phyloP scores from a whole-genome alignment of 129 eudicot species.

The Scalesia atractyloides region DNA sequence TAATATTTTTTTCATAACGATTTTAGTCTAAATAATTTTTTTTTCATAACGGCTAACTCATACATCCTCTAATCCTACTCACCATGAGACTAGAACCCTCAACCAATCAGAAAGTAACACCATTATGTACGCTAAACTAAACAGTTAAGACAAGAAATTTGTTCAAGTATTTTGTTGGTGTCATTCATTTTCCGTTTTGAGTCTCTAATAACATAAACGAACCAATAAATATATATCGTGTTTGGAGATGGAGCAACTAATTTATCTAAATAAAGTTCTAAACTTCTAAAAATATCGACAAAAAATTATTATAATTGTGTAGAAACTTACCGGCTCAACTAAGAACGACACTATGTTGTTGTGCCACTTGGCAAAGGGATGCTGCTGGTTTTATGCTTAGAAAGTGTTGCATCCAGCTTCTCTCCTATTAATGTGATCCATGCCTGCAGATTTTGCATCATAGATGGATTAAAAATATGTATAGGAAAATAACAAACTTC shows the following conservation, averaged over 20 bases:
- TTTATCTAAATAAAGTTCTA: slow-evolving; percentile 1
- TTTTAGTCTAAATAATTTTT: no score
- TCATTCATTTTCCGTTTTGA: slow-evolving; percentile 48
- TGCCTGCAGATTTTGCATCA: slow-evolving; percentile 51
- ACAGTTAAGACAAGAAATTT: not conserved
- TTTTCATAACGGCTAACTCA: no score
- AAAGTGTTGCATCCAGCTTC: slow-evolving; percentile 84
- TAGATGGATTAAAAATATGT: not conserved
- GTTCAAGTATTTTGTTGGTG: slow-evolving; percentile 46
- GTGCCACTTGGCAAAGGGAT: slow-evolving; percentile 31
- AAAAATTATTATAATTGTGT: not conserved
- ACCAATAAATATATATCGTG: not conserved
- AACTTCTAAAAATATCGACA: not conserved
- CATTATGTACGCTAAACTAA: not conserved
- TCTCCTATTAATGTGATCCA: slow-evolving; percentile 92
- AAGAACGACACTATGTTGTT: slow-evolving; percentile 31
- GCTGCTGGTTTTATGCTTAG: slow-evolving; percentile 43
- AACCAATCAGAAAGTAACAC: no score
- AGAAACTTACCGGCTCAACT: slow-evolving; percentile 28
- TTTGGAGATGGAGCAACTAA: not conserved
- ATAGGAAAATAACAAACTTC: not conserved
- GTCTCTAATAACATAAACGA: slow-evolving; percentile 49
- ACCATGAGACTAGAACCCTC: no score
- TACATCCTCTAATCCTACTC: no score
- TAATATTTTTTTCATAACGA: no score